Conservation (phyloP, 164 flowering plant genomes). For the Akebia trifoliata region DNA sequence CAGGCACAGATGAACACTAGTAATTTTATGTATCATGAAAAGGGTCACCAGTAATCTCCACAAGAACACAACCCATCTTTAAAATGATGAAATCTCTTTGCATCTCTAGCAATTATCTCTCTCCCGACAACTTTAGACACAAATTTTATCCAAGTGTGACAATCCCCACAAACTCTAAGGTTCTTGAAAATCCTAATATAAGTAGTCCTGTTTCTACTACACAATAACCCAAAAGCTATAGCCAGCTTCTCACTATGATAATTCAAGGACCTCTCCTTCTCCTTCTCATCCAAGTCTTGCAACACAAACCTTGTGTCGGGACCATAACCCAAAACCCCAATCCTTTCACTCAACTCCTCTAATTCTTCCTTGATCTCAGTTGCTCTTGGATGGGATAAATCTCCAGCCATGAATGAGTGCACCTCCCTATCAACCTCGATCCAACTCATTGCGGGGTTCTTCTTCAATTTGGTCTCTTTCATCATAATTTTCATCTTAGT, state of each 20-base stretch:
- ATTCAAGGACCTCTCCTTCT: constrained; percentile 36
- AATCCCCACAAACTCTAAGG: constrained; percentile 54
- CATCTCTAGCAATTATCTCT: constrained; percentile 47
- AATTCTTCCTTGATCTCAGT: constrained; percentile 28
- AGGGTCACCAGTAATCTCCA: constrained; percentile 44
- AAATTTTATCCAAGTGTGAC: constrained; percentile 46
- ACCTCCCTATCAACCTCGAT: constrained; percentile 35
- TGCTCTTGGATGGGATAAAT: constrained; percentile 31
- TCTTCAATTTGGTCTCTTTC: constrained; percentile 40
- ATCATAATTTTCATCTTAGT: constrained; percentile 33
- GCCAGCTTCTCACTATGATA: constrained; percentile 53
- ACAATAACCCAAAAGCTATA: constrained; percentile 40
- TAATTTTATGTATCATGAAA: not conserved
- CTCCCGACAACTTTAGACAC: constrained; percentile 32
- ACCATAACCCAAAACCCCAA: constrained; percentile 38
- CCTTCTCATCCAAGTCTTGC: constrained; percentile 39
- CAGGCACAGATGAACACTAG: too few relatives aligned
- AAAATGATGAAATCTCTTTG: constrained; percentile 55
- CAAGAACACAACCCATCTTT: constrained; percentile 43
- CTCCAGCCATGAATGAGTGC: constrained; percentile 44
- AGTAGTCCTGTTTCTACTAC: constrained; percentile 14
- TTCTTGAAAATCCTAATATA: constrained; percentile 46
- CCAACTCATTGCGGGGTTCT: constrained; percentile 48
- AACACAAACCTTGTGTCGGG: constrained; percentile 45
- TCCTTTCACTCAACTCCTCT: constrained; percentile 26